phyloP scores from a whole-genome alignment of 2,329 filamentous ascomycete species.

The Phialophora chinensis region DNA sequence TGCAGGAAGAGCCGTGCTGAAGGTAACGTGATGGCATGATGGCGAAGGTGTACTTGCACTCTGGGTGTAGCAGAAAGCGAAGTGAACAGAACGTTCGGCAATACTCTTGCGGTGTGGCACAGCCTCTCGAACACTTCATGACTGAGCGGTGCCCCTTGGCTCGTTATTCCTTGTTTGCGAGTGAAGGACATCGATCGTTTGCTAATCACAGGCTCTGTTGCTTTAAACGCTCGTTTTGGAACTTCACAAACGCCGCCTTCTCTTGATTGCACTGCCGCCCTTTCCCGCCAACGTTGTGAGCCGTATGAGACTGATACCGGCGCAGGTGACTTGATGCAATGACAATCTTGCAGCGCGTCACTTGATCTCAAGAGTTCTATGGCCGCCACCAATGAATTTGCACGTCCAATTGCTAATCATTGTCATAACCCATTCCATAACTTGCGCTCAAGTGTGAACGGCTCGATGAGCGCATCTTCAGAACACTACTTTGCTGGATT shows the following conservation, averaged over 20 bases:
- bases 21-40: conserved; percentile 41
- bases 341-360: not conserved
- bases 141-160: not conserved
- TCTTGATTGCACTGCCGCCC: not conserved
- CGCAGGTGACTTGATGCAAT: not conserved
- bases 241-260: not conserved
- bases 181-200: not conserved
- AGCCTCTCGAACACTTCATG: not conserved
- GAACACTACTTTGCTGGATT: not conserved
- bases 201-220: not conserved
- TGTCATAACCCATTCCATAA: not conserved
- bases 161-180: not conserved
- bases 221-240: not conserved
- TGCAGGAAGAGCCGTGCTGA: conserved; percentile 51
- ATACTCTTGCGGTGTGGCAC: not conserved
- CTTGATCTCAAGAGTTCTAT: not conserved
- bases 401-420: not conserved
- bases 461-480: not conserved
- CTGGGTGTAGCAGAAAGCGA: not conserved
- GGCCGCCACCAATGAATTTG: not conserved
- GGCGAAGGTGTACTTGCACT: not conserved
- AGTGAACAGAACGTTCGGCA: not conserved
- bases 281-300: not conserved
- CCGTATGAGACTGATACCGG: not conserved
- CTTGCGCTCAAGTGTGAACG: not conserved